Percentiles rank a stretch among this genome's conserved stretches.
Conservation (phyloP, 2,329 filamentous ascomycete species). For the Exophiala spinifera region DNA sequence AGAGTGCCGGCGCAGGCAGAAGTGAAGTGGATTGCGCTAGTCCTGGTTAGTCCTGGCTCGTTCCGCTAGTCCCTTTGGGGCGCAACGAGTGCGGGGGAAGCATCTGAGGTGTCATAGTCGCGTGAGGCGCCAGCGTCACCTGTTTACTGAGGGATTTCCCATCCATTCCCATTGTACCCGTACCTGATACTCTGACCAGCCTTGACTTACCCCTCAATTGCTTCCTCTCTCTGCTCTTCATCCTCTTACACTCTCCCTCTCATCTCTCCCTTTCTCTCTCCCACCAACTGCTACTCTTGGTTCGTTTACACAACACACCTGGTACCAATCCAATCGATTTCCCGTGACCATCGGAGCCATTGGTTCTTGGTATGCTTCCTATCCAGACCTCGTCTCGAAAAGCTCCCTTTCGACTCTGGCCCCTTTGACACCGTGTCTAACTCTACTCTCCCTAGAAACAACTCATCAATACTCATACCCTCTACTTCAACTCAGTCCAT, state of each 20-base stretch:
- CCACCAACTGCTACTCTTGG: background rate
- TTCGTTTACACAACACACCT: background rate
- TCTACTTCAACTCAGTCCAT: slow-evolving; percentile 1
- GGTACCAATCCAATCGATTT: background rate
- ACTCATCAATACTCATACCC: background rate
- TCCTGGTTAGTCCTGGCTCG: background rate
- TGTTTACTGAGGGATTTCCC: background rate
- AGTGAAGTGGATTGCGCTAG: background rate
- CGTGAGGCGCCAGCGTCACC: slow-evolving; percentile 15
- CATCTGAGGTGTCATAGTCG: slow-evolving; percentile 13
- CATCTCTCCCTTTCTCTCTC: slow-evolving; percentile 8
- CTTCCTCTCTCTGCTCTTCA: slow-evolving; percentile 3
- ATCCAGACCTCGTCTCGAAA: background rate
- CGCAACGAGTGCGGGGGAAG: slow-evolving; percentile 16
- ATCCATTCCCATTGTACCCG: no score
- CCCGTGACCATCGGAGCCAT: background rate
- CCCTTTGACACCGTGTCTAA: background rate
- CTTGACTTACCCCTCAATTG: slow-evolving; percentile 21
- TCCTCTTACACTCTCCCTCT: slow-evolving; percentile 6
- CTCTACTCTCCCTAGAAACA: background rate
- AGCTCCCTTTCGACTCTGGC: background rate
- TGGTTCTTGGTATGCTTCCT: background rate
- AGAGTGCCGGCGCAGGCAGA: background rate
- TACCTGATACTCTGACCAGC: slow-evolving; percentile 13
- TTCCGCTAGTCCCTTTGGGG: no score